Evolutionary conservation across 306 rosid species (phyloP).

Genomic region (Leucaena leucocephala): DNA sequence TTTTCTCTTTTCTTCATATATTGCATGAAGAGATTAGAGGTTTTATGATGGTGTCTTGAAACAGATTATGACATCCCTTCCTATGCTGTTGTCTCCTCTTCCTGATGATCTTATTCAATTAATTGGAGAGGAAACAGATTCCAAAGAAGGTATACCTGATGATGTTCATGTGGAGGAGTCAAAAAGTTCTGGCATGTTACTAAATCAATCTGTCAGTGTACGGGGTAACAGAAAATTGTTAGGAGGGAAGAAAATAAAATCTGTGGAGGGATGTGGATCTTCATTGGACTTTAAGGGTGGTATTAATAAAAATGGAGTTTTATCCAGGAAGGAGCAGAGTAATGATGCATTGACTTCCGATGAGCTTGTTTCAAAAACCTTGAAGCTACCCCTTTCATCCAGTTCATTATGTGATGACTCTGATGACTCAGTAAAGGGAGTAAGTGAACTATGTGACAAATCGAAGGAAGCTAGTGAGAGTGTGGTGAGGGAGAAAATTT

Average conservation of each 20-base stretch:
- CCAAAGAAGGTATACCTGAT: conserved; percentile 47
- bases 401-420: conserved; percentile 51
- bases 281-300: conserved; percentile 57
- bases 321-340: conserved; percentile 56
- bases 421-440: conserved; percentile 46
- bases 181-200: conserved; percentile 52
- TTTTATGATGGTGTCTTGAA: conserved; percentile 41
- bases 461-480: conserved; percentile 48
- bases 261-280: conserved; percentile 52
- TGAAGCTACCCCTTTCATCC: conserved; percentile 80
- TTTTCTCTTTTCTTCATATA: conserved; percentile 32
- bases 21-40: conserved; percentile 42
- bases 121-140: conserved; percentile 48
- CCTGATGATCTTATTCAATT: conserved; percentile 62
- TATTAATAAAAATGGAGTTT: conserved; percentile 44
- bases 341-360: conserved; percentile 58
- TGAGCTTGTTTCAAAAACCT: conserved; percentile 74
- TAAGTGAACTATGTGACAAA: conserved; percentile 42
- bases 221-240: conserved; percentile 53
- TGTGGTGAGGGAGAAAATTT: conserved; percentile 46
- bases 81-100: conserved; percentile 79
- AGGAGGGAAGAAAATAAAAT: conserved; percentile 52
- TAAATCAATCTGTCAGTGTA: conserved; percentile 44
- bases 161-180: conserved; percentile 50
- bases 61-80: conserved; percentile 85